A percentile compares a stretch with the other conserved stretches of the same genome.
Conservation (phyloP, 352 stramenopile genomes). For the Albugo candida region DNA sequence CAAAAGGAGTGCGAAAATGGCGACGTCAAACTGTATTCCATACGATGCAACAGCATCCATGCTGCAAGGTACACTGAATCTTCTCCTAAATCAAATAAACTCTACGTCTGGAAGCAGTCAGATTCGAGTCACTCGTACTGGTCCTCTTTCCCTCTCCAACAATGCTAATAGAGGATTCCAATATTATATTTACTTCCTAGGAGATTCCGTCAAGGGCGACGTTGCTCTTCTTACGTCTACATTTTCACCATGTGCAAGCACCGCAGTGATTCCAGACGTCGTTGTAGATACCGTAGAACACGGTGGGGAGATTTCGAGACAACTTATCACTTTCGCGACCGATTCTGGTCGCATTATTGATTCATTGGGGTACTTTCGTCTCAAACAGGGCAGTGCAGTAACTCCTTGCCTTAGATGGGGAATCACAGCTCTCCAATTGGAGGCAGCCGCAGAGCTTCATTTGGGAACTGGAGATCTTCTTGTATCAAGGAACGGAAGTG, state of each 20-base stretch:
- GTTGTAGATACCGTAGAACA: constrained; percentile 31
- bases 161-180: constrained; percentile 48
- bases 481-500: constrained; percentile 33
- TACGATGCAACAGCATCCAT: constrained; percentile 14
- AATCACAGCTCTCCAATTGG: constrained; percentile 20
- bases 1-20: constrained; percentile 12
- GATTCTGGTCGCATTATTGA: constrained; percentile 56
- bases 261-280: constrained; percentile 11
- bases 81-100: constrained; percentile 11
- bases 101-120: constrained; percentile 10
- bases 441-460: constrained; percentile 19
- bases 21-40: constrained; percentile 19
- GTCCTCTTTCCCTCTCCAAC: constrained; percentile 14
- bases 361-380: constrained; percentile 27
- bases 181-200: constrained; percentile 87
- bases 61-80: constrained; percentile 13
- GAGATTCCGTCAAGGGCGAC: constrained; percentile 62
- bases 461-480: constrained; percentile 26
- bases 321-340: constrained; percentile 61
- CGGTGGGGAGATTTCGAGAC: constrained; percentile 59
- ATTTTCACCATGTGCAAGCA: constrained; percentile 10
- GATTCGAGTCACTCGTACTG: constrained; percentile 31
- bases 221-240: constrained; percentile 23
- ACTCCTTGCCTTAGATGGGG: constrained; percentile 44
- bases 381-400: constrained; percentile 10